Conservation (phyloP, 139 green algal genomes). For the Chlorella sp. region DNA sequence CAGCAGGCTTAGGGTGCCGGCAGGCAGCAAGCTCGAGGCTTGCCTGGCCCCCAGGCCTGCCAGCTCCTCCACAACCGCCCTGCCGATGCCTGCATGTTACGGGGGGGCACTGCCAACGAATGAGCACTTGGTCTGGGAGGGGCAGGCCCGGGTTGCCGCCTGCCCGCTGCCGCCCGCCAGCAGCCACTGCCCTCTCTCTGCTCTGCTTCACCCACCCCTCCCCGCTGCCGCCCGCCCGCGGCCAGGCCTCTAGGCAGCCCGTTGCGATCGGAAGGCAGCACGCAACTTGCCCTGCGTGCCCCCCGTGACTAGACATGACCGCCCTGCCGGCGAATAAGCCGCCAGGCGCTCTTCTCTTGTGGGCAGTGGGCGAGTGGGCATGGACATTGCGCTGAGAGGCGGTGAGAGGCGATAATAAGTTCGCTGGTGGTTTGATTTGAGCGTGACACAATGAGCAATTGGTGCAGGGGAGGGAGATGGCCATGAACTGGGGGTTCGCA, state of each 20-base stretch:
- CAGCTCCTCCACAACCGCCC: constrained; percentile 66
- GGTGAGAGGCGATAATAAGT: background rate
- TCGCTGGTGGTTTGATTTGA: background rate
- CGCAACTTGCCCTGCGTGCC: constrained; percentile 59
- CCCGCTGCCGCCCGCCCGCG: no score
- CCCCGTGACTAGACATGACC: constrained; percentile 65
- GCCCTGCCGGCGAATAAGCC: constrained; percentile 1
- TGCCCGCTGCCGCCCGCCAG: no score
- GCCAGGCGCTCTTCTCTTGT: background rate
- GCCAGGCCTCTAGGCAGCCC: no score
- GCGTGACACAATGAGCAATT: no score
- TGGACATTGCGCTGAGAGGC: background rate
- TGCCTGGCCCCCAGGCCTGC: constrained; percentile 49
- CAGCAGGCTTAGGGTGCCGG: no score
- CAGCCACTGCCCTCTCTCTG: no score
- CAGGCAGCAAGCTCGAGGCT: background rate
- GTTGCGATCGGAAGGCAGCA: no score
- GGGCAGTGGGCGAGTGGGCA: background rate
- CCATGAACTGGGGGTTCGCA: no score
- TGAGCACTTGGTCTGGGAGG: background rate
- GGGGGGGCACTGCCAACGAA: background rate
- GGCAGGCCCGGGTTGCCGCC: background rate
- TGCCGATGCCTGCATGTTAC: constrained; percentile 60
- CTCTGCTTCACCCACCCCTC: background rate
- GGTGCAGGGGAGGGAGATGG: no score